A percentile compares a stretch with the other conserved stretches of the same genome.
phyloP scores from a whole-genome alignment of 2,329 filamentous ascomycete species.

The Venturia carpophila region DNA sequence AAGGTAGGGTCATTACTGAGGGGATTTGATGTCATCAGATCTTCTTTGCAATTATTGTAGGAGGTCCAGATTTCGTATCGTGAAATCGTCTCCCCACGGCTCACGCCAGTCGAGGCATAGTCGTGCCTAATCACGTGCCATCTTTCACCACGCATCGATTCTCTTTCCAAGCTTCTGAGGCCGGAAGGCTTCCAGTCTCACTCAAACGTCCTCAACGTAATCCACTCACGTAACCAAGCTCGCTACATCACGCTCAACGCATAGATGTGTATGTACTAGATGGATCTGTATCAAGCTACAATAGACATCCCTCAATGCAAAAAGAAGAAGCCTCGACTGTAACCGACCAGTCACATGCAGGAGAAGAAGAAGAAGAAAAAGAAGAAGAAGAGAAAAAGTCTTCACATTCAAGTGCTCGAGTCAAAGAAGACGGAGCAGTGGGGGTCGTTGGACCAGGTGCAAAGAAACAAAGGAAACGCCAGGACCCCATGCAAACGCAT shows the following conservation, averaged over 20 bases:
- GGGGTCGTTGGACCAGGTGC: not conserved
- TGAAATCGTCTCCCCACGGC: too few species aligned
- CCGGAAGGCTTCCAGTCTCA: too few species aligned
- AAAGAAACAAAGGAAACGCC: slow-evolving; percentile 5
- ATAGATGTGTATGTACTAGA: not conserved
- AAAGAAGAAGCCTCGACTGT: not conserved
- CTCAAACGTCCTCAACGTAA: too few species aligned
- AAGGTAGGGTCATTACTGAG: too few species aligned
- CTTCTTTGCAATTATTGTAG: too few species aligned
- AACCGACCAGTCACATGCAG: slow-evolving; percentile 4
- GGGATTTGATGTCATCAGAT: too few species aligned
- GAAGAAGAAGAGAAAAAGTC: not conserved
- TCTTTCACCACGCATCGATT: too few species aligned
- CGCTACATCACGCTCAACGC: not conserved
- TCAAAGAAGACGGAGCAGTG: not conserved
- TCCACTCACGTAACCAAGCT: too few species aligned
- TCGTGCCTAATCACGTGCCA: too few species aligned
- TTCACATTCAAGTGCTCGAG: not conserved
- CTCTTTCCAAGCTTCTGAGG: too few species aligned
- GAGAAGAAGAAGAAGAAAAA: not conserved
- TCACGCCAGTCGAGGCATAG: too few species aligned
- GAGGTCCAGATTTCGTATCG: too few species aligned
- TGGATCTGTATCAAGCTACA: slow-evolving; percentile 1
- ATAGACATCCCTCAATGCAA: not conserved
- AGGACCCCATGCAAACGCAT: slow-evolving; percentile 3